These are phyloP conservation scores for Ustulina deusta DNA, from an alignment of 2,329 filamentous ascomycete genomes.

Conservation along the genomic window DNA sequence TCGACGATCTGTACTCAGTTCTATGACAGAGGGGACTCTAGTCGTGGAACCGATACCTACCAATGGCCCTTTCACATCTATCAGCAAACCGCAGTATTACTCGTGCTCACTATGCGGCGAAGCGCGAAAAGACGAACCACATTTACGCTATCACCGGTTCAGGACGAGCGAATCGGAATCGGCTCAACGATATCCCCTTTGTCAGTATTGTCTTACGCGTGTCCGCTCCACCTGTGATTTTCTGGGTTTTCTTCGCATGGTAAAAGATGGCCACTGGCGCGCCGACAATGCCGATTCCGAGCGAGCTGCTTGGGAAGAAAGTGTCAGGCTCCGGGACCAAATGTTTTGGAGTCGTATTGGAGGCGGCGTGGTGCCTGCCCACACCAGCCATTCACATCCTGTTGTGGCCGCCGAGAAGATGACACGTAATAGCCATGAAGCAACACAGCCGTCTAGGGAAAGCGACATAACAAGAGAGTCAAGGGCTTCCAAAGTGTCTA, in stretches of 20 bases:
- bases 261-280: constrained; percentile 92
- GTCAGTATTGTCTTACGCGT: constrained; percentile 85
- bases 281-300: constrained; percentile 86
- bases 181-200: constrained; percentile 89
- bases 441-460: constrained; percentile 30
- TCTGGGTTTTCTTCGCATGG: constrained; percentile 87
- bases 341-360: constrained; percentile 98
- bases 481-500: constrained; percentile 30
- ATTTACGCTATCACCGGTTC: constrained; percentile 87
- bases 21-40: constrained; percentile 85
- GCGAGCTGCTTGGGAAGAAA: constrained; percentile 93
- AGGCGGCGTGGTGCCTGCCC: constrained; percentile 84
- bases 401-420: constrained; percentile 50
- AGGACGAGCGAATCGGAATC: constrained; percentile 87
- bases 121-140: constrained; percentile 74
- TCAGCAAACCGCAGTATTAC: constrained; percentile 67
- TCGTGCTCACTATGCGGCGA: constrained; percentile 93
- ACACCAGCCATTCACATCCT: constrained; percentile 46
- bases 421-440: constrained; percentile 53
- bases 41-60: constrained; percentile 89
- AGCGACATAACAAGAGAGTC: constrained; percentile 27
- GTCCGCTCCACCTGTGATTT: constrained; percentile 93
- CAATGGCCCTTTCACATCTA: constrained; percentile 61
- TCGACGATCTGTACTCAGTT: constrained; percentile 82
- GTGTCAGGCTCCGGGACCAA: constrained; percentile 86